phyloP scores from a whole-genome alignment of 768 basidiomycete species.

The Tricholoma sp. region DNA sequence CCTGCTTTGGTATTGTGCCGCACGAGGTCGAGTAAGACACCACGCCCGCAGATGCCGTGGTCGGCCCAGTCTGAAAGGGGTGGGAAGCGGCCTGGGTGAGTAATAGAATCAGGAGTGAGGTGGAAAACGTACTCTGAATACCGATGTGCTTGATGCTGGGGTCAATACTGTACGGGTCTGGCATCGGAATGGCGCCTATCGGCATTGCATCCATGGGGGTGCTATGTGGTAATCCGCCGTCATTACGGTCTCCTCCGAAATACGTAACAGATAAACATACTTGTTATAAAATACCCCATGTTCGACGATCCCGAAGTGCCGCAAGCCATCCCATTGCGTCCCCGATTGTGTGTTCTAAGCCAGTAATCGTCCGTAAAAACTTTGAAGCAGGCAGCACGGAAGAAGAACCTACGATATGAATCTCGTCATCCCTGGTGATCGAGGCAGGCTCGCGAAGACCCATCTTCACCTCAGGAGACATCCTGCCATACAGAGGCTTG shows the following conservation, averaged over 20 bases:
- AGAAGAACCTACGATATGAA: slow-evolving; percentile 43
- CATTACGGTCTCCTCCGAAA: not conserved
- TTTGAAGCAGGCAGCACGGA: not conserved
- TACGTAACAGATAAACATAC: slow-evolving; percentile 24
- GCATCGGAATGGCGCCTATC: slow-evolving; percentile 39
- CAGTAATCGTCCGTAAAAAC: not conserved
- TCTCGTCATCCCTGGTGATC: slow-evolving; percentile 44
- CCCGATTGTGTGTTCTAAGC: slow-evolving; percentile 68
- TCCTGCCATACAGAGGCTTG: slow-evolving; percentile 56
- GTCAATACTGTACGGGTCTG: slow-evolving; percentile 46
- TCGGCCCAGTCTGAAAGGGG: slow-evolving; percentile 54
- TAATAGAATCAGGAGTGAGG: not conserved
- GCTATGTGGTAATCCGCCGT: slow-evolving; percentile 20
- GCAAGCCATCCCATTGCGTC: slow-evolving; percentile 65
- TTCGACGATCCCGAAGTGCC: slow-evolving; percentile 49
- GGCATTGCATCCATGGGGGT: slow-evolving; percentile 39
- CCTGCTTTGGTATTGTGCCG: slow-evolving; percentile 40
- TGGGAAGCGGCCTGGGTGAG: slow-evolving; percentile 3
- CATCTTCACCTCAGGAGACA: slow-evolving; percentile 46
- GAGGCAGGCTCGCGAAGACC: slow-evolving; percentile 19
- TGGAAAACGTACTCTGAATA: slow-evolving; percentile 55
- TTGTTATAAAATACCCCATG: slow-evolving; percentile 62
- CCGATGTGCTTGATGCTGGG: slow-evolving; percentile 46
- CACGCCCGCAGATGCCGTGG: slow-evolving; percentile 66
- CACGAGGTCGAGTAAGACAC: slow-evolving; percentile 62